These are phyloP conservation scores for Wallacemonas sp. DNA, from an alignment of 208 protist genomes.

Conservation along the genomic window DNA sequence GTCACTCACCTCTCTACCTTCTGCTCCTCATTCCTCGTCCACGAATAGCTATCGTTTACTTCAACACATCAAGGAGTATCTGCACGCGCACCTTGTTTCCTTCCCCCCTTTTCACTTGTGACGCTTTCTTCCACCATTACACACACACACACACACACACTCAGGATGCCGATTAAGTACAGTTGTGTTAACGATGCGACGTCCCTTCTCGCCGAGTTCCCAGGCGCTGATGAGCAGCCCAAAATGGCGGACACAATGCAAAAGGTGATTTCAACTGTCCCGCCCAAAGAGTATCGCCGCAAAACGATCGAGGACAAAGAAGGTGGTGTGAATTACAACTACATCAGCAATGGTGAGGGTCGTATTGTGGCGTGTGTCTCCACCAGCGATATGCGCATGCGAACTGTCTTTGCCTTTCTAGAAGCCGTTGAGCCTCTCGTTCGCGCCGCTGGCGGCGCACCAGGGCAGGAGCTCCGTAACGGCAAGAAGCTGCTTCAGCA, in stretches of 20 bases:
- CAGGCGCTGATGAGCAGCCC: conserved; percentile 62
- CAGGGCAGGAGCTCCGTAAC: conserved; percentile 77
- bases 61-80: too few species aligned
- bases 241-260: conserved; percentile 86
- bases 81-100: too few species aligned
- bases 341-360: conserved; percentile 90
- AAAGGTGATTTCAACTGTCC: conserved; percentile 87
- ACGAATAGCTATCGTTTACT: too few species aligned
- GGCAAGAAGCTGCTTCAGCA: conserved; percentile 91
- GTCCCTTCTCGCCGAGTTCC: conserved; percentile 80
- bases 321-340: conserved; percentile 90
- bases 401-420: conserved; percentile 89
- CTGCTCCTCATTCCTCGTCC: too few species aligned
- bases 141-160: neutral
- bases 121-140: too few species aligned
- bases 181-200: conserved; percentile 88
- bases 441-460: conserved; percentile 36
- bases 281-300: conserved; percentile 81
- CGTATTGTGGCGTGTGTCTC: conserved; percentile 87
- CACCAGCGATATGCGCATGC: conserved; percentile 88
- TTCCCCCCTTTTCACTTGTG: too few species aligned
- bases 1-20: too few species aligned
- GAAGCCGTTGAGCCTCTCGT: conserved; percentile 89
- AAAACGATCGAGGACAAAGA: conserved; percentile 92
- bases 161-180: conserved; percentile 87